Evolutionary conservation across 2,329 filamentous ascomycete species (phyloP).

Genomic region (Ceratocystis lukuohia): DNA sequence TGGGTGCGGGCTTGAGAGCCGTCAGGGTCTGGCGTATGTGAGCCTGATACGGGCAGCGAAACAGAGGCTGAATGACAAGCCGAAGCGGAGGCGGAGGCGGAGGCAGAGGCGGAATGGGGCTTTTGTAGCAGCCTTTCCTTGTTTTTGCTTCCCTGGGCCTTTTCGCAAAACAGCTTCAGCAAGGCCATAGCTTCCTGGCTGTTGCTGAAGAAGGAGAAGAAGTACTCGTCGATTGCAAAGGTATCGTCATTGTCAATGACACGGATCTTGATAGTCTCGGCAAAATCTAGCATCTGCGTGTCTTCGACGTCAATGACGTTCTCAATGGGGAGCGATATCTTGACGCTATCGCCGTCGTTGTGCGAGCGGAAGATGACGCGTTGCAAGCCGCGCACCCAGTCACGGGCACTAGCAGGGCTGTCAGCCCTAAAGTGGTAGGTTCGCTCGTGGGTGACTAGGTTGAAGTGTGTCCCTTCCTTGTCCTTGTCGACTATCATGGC

Average conservation of each 20-base stretch:
- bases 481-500: conserved; percentile 66
- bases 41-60: background rate
- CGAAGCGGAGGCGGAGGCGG: background rate
- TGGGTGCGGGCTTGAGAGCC: conserved; percentile 10
- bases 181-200: conserved; percentile 73
- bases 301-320: conserved; percentile 91
- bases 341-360: conserved; percentile 93
- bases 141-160: conserved; percentile 25
- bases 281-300: conserved; percentile 77
- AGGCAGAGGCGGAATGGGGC: background rate
- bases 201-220: conserved; percentile 86
- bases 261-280: conserved; percentile 83
- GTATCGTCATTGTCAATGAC: conserved; percentile 91
- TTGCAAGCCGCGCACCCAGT: conserved; percentile 91
- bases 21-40: background rate
- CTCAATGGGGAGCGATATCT: conserved; percentile 78
- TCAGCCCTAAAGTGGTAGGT: conserved; percentile 84
- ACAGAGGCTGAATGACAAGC: background rate
- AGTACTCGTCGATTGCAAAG: conserved; percentile 95
- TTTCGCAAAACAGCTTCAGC: conserved; percentile 56
- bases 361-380: conserved; percentile 91
- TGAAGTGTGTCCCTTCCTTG: conserved; percentile 64
- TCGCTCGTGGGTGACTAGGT: conserved; percentile 66
- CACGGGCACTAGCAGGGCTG: conserved; percentile 73
- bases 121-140: conserved; percentile 8